Conservation (phyloP, 1,284 basidiomycete species). For the Phaffia rhodozyma region DNA sequence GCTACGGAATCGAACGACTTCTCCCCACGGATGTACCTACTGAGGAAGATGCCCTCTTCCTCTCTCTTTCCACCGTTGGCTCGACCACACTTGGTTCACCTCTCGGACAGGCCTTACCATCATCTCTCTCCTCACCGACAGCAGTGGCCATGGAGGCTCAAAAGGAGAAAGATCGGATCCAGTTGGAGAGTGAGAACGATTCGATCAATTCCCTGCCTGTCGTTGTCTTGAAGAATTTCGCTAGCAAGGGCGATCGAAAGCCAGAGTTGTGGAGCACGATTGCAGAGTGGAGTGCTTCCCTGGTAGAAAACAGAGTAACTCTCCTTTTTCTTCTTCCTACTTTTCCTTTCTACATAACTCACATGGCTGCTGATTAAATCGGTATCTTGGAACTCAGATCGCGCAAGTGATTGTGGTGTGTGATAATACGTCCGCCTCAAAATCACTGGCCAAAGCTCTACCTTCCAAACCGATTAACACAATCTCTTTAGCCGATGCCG, state of each 20-base stretch:
- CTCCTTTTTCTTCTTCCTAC: constrained; percentile 1
- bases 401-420: constrained; percentile 88
- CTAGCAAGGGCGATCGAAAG: constrained; percentile 45
- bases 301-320: constrained; percentile 64
- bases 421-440: constrained; percentile 78
- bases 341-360: background rate
- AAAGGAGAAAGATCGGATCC: constrained; percentile 26
- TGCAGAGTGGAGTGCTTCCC: constrained; percentile 69
- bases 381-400: constrained; percentile 37
- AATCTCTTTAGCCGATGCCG: constrained; percentile 73
- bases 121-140: constrained; percentile 14
- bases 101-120: constrained; percentile 26
- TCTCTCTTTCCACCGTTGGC: background rate
- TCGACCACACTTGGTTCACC: constrained; percentile 21
- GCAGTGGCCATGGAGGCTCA: constrained; percentile 27
- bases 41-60: constrained; percentile 23
- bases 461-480: constrained; percentile 72
- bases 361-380: background rate
- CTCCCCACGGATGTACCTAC: constrained; percentile 35
- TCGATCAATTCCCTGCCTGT: constrained; percentile 58
- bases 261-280: constrained; percentile 62
- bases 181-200: constrained; percentile 34
- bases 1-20: constrained; percentile 53
- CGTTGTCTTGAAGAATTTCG: constrained; percentile 72
- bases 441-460: constrained; percentile 73